Evolutionary conservation across 2,329 filamentous ascomycete genomes (phyloP), one percentile per base, ranked within the genome.

Genomic region (Aureobasidium sp.): DNA sequence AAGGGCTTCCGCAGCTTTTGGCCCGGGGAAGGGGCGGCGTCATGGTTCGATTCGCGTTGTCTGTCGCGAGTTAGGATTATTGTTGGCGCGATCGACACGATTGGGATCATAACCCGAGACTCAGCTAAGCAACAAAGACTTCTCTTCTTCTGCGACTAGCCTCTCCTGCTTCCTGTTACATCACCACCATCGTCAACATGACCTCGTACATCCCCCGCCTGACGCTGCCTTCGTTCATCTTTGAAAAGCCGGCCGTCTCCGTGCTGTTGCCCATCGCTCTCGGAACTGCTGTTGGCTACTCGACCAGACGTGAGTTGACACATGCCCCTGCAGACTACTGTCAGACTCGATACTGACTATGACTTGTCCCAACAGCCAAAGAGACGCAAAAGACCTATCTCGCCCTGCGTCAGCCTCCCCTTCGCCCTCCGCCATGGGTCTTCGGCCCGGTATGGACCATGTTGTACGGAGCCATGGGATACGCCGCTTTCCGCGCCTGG

Each of bases 401-500:
- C 55, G 77, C 80, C 3, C 77, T 92, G 63, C 87, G 85, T 72
- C 89, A 92, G 44, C 80, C 81, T 1, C 80, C 80, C 29, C 71
- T 77, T 48, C 74, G 77, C 57, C 83, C 83, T 8, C 83, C 83
- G 6, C 76, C 80, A 37, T 82, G 79, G 75, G 71, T 84, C 37
- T 85, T 85, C 66, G 81, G 79, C 3, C 82, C 83, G 11, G 78
- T 79, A 59, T 86, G 83, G 83, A 84, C 82, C 9, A 65, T 76
- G 3, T 75, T 86, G 16, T 86, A 85, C 69, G 77, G 78, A 2
- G 73, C 89, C 25, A 97, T 96, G 90, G 93, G 93, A 63, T 97
- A 94, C 74, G 88, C 90, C 27, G 87, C 91, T 39, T 87, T 96
- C 76, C 87, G 90, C 49, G 90, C 89, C 60, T 86, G 89, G 70